Evolutionary conservation across 2,329 filamentous ascomycete species (phyloP), one percentile per base, ranked within the genome.

Genomic region (Bipolaris gigantea): DNA sequence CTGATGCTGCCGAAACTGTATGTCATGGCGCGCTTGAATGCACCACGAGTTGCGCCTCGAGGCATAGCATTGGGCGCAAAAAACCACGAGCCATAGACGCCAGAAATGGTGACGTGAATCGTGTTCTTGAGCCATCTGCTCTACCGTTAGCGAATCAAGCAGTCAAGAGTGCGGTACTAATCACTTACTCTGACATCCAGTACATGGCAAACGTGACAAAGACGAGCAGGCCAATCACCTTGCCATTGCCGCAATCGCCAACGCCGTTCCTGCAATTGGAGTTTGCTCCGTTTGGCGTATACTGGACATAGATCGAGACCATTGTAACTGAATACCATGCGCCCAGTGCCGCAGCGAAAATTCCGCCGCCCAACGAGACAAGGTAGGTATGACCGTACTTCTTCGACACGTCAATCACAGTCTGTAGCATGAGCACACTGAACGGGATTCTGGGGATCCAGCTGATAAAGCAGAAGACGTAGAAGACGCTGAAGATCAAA

Each of bases 11-110:
- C 93, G 56, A 97, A 97, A 63, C 89, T 94, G 78, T 94, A 94
- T 1, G 93, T 97, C 57, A 94, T 80, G 0, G 92, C 85, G 13
- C 93, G 85, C 64, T 84, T 87, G 60, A 94, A 83, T 0, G 93
- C 89, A n/a, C 90, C 89, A 11, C 91, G 85, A 0, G 93, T 97
- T 0, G 90, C 87, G 10, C 86, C 86, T 59, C 83, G 86, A 27
- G 92, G 91, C 66, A 90, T 89, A 51, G 84, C 82, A 25, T 82
- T 77, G 1, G 61, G 61, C n/a, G 84, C 88, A 72, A 96, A 97
- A 77, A 96, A 97, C 93, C 93, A 97, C 0, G 89, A 88, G 1
- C 91, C 92, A 65, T 96, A 97, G 0, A 96, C 87, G 0, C 93
- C 92, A 0, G 91, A 89, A 54, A 96, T 89, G 21, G 86, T 92